These are phyloP conservation scores for Volvox carteri DNA, from an alignment of 163 green algal species.

Conservation along the genomic window DNA sequence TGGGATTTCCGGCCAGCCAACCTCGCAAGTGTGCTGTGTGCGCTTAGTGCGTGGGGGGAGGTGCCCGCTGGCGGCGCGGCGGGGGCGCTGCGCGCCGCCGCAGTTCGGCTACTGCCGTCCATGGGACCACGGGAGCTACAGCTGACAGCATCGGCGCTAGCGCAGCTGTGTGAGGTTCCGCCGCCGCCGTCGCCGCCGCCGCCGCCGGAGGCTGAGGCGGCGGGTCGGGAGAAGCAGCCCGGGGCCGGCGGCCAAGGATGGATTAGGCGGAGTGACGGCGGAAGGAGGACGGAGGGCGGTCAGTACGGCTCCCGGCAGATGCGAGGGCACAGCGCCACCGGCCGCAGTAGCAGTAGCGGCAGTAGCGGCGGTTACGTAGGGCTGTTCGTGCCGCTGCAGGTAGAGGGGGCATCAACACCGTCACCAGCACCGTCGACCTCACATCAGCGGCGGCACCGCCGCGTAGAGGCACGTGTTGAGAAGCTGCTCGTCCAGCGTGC, in stretches of 20 bases:
- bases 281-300: not conserved
- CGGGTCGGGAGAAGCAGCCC: not conserved
- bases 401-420: no score
- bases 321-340: not conserved
- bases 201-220: not conserved
- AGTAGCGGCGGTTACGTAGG: not conserved
- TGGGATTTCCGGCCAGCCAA: conserved; percentile 25
- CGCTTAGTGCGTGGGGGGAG: conserved; percentile 28
- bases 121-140: conserved; percentile 37
- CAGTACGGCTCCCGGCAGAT: not conserved
- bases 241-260: not conserved
- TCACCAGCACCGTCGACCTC: no score
- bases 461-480: not conserved
- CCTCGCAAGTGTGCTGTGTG: conserved; percentile 40
- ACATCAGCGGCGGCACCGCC: not conserved
- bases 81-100: not conserved
- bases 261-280: not conserved
- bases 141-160: conserved; percentile 43
- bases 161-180: conserved; percentile 33
- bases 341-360: not conserved
- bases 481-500: conserved; percentile 11
- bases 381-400: not conserved
- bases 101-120: conserved; percentile 2
- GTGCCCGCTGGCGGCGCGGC: not conserved
- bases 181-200: not conserved